Evolutionary conservation across 2,329 filamentous ascomycete genomes (phyloP).

Genomic region (Cladosporium sp.): DNA sequence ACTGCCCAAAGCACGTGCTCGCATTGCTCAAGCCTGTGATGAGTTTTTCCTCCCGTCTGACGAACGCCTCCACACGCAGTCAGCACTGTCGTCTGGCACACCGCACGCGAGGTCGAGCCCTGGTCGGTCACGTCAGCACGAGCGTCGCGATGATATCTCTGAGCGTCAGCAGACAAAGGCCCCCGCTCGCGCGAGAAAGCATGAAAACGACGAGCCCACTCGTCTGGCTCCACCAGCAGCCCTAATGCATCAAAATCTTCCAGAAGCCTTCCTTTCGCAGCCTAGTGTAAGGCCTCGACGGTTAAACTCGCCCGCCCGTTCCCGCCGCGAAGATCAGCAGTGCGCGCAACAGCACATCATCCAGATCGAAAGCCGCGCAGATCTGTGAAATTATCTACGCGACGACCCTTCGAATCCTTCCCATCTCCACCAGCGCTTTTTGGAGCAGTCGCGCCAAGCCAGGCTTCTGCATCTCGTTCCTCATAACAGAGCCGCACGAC

Average conservation of each 20-base stretch:
- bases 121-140: slow-evolving; percentile 2
- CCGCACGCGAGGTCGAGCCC: not conserved
- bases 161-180: slow-evolving; percentile 6
- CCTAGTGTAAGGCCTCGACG: not conserved
- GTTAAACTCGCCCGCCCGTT: not conserved
- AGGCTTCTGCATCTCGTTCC: not conserved
- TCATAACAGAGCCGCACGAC: slow-evolving; percentile 1
- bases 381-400: slow-evolving; percentile 6
- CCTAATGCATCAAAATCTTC: slow-evolving; percentile 9
- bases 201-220: not conserved
- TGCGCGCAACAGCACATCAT: slow-evolving; percentile 1
- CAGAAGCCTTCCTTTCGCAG: slow-evolving; percentile 1
- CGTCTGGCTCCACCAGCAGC: not conserved
- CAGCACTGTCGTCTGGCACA: not conserved
- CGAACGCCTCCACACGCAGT: not conserved
- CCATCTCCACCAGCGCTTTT: not conserved
- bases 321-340: not conserved
- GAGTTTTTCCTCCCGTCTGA: not conserved
- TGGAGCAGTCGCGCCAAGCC: not conserved
- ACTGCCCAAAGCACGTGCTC: not conserved
- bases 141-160: slow-evolving; percentile 2
- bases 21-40: not conserved
- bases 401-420: slow-evolving; percentile 12
- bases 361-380: slow-evolving; percentile 4
- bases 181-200: not conserved